Evolutionary conservation across 139 green algal genomes (phyloP).

Genomic region (Desmodesmus armatus): DNA sequence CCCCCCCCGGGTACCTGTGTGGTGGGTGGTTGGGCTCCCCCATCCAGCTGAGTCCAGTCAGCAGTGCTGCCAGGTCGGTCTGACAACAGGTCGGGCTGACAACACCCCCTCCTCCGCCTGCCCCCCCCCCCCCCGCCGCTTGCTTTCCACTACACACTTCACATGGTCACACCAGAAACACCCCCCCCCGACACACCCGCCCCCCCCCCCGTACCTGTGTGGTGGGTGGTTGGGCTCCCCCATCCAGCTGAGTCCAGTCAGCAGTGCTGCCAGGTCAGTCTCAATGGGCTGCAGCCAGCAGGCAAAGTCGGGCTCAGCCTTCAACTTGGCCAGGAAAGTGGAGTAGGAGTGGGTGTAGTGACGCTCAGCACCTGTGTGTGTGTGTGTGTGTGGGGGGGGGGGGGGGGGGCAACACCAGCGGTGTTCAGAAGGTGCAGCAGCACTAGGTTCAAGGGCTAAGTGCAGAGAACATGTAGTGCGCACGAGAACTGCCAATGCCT

Average conservation of each 20-base stretch:
- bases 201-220: constrained; percentile 14
- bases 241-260: constrained; percentile 52
- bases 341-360: constrained; percentile 77
- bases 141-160: too few relatives aligned
- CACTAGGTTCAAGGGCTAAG: neutral
- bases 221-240: constrained; percentile 46
- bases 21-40: constrained; percentile 46
- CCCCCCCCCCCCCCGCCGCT: too few relatives aligned
- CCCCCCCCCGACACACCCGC: neutral
- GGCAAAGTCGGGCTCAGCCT: constrained; percentile 56
- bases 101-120: neutral
- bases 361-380: constrained; percentile 33
- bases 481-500: neutral
- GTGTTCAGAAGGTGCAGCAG: neutral
- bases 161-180: neutral
- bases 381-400: neutral
- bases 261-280: constrained; percentile 49
- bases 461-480: neutral
- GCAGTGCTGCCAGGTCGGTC: constrained; percentile 49
- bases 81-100: too few relatives aligned
- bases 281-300: constrained; percentile 53
- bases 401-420: neutral
- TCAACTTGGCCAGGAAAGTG: constrained; percentile 57
- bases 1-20: constrained; percentile 43
- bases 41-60: constrained; percentile 52